A percentile compares a stretch with the other conserved stretches of the same genome.
phyloP scores from a whole-genome alignment of 495 filamentous ascomycete genomes.

The Aspergillus carlsbadensis region DNA sequence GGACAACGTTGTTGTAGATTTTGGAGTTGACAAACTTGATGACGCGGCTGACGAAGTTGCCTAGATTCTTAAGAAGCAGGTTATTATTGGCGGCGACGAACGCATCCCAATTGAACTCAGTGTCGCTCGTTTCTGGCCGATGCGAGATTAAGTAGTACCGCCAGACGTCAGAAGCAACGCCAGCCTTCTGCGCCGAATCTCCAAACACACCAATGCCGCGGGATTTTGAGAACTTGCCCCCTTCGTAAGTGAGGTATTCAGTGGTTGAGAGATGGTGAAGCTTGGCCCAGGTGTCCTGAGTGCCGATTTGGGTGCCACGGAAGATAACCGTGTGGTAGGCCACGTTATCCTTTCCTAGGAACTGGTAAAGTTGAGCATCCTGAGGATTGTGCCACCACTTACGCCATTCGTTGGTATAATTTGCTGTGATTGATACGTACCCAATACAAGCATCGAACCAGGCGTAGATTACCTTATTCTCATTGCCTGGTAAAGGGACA shows the following conservation, averaged over 20 bases:
- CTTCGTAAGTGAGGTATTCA: conserved; percentile 81
- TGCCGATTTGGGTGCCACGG: conserved; percentile 91
- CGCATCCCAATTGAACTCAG: conserved; percentile 80
- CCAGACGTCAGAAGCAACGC: conserved; percentile 83
- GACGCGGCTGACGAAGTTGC: conserved; percentile 89
- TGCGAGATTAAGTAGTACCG: conserved; percentile 89
- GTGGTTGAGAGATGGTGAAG: conserved; percentile 92
- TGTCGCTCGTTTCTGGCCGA: conserved; percentile 84
- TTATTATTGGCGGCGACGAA: conserved; percentile 87
- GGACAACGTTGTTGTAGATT: background rate
- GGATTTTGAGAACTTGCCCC: conserved; percentile 74
- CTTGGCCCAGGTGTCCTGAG: conserved; percentile 82
- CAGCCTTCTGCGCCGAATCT: conserved; percentile 76
- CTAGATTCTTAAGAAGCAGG: conserved; percentile 83
- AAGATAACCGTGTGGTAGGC: conserved; percentile 87
- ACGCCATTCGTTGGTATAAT: too few relatives aligned
- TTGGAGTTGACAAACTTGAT: conserved; percentile 73
- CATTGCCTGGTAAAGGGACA: conserved; percentile 59
- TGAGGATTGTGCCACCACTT: too few relatives aligned
- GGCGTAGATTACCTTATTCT: too few relatives aligned
- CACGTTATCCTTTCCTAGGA: too few relatives aligned
- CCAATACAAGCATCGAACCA: too few relatives aligned
- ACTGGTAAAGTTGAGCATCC: too few relatives aligned
- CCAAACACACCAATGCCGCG: background rate
- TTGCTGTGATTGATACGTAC: too few relatives aligned